Evolutionary conservation across 169 alveolate genomes (phyloP), one percentile per base, ranked within the genome.

Genomic region (Babesia gibsoni): DNA sequence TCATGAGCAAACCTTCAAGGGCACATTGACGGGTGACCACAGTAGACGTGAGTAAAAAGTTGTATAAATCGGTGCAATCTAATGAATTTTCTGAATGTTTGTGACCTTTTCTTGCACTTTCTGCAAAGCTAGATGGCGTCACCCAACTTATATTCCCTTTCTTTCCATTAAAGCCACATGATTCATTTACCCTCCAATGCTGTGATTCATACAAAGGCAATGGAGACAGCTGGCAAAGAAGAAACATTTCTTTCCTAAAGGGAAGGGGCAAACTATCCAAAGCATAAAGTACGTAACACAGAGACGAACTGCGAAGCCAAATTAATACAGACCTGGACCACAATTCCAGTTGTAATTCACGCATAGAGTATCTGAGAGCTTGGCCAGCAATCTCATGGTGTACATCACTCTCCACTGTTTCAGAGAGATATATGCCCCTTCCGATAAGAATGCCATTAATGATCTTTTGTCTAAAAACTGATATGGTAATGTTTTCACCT

Each of bases 291-390:
- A 53, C 39, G 70, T 39, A 41, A 35, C 52, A 67, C 29, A 73
- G 46, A 1, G 78, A 73, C 25, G 69, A 35, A 14, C 45, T 53
- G 32, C 53, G 68, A 18, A 73, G 42, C 67, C 61, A 59, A 14
- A 73, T 9, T 14, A 46, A 30, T 1, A 73, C 67, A 20, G 53
- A 18, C 39, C 67, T 12, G 6, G 84, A 73, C 84, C 84, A 73
- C 22, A 37, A 10, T 53, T 73, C 84, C 33, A 73, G 52, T 27
- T 63, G 58, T 0, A 63, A 45, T 46, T 54, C 67, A 23, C 37
- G 14, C 20, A 32, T 63, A 37, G 32, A 73, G 52, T 36, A 48
- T 33, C 23, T 36, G 18, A 73, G 48, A 9, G 56, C 63, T 36
- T 49, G 59, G n/a, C 22, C 33, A 4, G 53, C 49, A 12, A 73